Evolutionary conservation across 2,329 filamentous ascomycete species (phyloP).

Genomic region (Cryphonectria japonica): DNA sequence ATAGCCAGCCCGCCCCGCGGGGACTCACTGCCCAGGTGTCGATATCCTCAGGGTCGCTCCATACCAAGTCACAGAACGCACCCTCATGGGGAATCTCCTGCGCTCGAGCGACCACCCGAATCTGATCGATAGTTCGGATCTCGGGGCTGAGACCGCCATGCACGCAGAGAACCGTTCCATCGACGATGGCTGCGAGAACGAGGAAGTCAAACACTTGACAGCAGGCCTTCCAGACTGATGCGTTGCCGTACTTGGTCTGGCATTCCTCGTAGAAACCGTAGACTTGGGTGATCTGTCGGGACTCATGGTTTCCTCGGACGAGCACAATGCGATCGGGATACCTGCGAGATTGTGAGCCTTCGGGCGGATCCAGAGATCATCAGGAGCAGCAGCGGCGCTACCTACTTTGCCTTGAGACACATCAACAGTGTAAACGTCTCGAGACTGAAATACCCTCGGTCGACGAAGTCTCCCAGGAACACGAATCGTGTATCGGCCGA

Average conservation of each 20-base stretch:
- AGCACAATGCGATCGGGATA: conserved; percentile 95
- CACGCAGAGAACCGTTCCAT: conserved; percentile 97
- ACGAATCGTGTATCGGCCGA: conserved; percentile 61
- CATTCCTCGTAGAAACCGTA: conserved; percentile 99
- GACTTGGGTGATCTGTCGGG: conserved; percentile 94
- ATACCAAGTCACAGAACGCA: conserved; percentile 96
- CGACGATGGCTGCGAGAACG: conserved; percentile 94
- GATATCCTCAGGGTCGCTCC: conserved; percentile 96
- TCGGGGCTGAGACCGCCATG: conserved; percentile 88
- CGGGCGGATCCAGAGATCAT: conserved; percentile 12
- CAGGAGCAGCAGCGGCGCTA: background rate
- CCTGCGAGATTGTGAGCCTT: conserved; percentile 57
- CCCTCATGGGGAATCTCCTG: conserved; percentile 98
- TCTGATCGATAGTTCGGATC: conserved; percentile 98
- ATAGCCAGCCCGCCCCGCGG: conserved; percentile 94
- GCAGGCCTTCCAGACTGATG: conserved; percentile 99
- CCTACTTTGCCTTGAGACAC: conserved; percentile 79
- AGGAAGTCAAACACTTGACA: conserved; percentile 99
- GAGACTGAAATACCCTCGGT: conserved; percentile 95
- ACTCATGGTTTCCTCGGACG: conserved; percentile 97
- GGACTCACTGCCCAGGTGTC: conserved; percentile 97
- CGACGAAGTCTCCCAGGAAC: conserved; percentile 87
- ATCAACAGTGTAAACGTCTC: conserved; percentile 97
- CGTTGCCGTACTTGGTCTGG: conserved; percentile 96
- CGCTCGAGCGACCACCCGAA: conserved; percentile 96